Evolutionary conservation across 768 basidiomycete genomes (phyloP), one percentile per base, ranked within the genome.

Genomic region (Agrocybe chaxingu): DNA sequence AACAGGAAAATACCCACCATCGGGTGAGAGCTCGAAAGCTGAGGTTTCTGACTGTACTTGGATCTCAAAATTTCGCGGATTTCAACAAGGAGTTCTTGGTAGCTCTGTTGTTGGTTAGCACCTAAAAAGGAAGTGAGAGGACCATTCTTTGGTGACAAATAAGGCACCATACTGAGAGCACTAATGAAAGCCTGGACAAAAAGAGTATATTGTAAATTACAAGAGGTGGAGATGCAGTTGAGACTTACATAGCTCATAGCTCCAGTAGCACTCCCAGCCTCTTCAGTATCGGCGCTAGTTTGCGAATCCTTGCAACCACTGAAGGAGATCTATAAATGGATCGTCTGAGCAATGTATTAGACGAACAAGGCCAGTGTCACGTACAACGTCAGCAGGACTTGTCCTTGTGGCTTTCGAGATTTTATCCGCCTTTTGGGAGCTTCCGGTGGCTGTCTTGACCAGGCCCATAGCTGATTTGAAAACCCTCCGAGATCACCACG

Each of bases 341-440:
- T 31, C 34, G 43, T 5, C 39, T 50, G 56, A 9, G 51, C 32
- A 11, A 11, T 35, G 39, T 12, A 34, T 31, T 37, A 11, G 38
- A 24, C 13, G 5, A 24, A 11, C 12, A 24, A 31, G 7, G 38
- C 38, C 8, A 13, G 13, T 46, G 32, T 4, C 10, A 76, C 87
- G 53, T 62, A 92, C 91, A 10, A 86, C 90, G 65, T 98, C 96
- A 13, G 93, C 94, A 7, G 84, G 76, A 56, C 89, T 87, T 1
- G 89, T 83, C 66, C 80, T 85, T 3, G 86, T 86, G 8, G 73
- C 76, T 53, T 71, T 83, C 0, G 85, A 65, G 50, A 75, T 69
- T 52, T 84, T 71, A 5, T 81, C 79, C 0, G 89, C 89, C 60
- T 87, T 86, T 48, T 78, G 72, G 51, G 72, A 73, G 36, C 67